Conservation (phyloP, 2,329 filamentous ascomycete species). For the Apiospora rasikravindrae region DNA sequence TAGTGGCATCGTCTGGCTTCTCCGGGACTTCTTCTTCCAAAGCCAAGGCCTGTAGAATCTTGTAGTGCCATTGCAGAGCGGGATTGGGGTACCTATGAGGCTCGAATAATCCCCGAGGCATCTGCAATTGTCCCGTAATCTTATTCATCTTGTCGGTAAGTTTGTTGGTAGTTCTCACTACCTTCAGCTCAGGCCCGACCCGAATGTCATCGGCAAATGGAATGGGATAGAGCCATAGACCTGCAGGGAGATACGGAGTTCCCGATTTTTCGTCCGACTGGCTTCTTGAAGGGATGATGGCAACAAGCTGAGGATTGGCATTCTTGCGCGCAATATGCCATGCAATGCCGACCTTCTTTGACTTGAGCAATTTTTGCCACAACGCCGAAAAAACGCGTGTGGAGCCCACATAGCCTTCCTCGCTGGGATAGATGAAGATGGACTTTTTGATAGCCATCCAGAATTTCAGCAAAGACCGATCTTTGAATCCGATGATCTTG, state of each 20-base stretch:
- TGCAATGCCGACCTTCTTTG: constrained; percentile 81
- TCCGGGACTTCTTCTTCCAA: constrained; percentile 90
- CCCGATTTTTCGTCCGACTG: constrained; percentile 67
- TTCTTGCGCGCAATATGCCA: constrained; percentile 90
- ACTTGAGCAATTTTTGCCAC: constrained; percentile 82
- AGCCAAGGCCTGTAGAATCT: constrained; percentile 87
- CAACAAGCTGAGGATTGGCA: constrained; percentile 78
- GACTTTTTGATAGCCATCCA: constrained; percentile 90
- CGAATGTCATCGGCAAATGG: constrained; percentile 91
- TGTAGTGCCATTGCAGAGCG: constrained; percentile 95
- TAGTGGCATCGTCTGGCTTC: constrained; percentile 74
- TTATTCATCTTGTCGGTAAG: constrained; percentile 83
- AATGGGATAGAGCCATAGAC: constrained; percentile 86
- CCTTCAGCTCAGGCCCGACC: constrained; percentile 64
- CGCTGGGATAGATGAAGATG: constrained; percentile 91
- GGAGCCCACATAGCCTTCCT: constrained; percentile 87
- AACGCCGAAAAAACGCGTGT: constrained; percentile 91
- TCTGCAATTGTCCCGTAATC: constrained; percentile 83
- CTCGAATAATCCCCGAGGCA: constrained; percentile 79
- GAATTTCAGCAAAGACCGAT: constrained; percentile 71
- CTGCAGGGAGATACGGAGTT: constrained; percentile 76
- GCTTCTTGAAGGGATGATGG: constrained; percentile 78
- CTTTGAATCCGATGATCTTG: constrained; percentile 93
- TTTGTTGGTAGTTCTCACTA: constrained; percentile 65
- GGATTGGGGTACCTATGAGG: constrained; percentile 91